Evolutionary conservation across 2,329 filamentous ascomycete genomes (phyloP).

Genomic region (Botrytis aclada): DNA sequence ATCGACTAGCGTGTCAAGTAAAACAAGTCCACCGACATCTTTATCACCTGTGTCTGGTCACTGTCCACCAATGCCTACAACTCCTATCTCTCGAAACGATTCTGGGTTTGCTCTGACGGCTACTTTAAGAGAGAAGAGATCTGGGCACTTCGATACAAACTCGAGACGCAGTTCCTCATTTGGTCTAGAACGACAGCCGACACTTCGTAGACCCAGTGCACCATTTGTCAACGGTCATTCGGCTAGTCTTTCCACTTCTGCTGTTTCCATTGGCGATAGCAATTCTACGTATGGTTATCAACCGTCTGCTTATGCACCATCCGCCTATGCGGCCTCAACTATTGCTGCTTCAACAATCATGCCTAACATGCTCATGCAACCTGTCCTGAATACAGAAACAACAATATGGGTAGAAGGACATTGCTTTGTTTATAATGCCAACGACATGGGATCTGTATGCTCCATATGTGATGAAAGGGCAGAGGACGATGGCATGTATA

Average conservation of each 20-base stretch:
- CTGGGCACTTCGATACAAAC: constrained; percentile 75
- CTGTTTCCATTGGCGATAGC: constrained; percentile 38
- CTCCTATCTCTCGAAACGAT: constrained; percentile 83
- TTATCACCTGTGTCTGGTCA: constrained; percentile 74
- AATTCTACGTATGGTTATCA: constrained; percentile 61
- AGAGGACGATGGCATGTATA: constrained; percentile 65
- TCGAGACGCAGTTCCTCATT: constrained; percentile 94
- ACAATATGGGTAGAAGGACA: constrained; percentile 84
- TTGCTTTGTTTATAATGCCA: constrained; percentile 64
- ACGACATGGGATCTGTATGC: constrained; percentile 61
- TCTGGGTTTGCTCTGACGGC: constrained; percentile 85
- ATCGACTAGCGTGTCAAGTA: constrained; percentile 65
- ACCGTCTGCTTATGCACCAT: constrained; percentile 80
- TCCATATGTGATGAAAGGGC: constrained; percentile 74
- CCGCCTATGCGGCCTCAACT: constrained; percentile 82
- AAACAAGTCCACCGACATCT: constrained; percentile 60
- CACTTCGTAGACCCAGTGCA: constrained; percentile 65
- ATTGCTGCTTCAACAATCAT: constrained; percentile 82
- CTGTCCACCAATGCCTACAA: constrained; percentile 73
- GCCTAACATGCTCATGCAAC: constrained; percentile 78
- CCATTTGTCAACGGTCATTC: constrained; percentile 70
- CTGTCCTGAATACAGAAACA: constrained; percentile 73
- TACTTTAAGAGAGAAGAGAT: constrained; percentile 88
- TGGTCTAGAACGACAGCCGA: constrained; percentile 68
- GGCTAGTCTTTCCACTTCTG: constrained; percentile 67